These are phyloP conservation scores for Psilocybe cubensis DNA, from an alignment of 768 basidiomycete species.

Conservation along the genomic window DNA sequence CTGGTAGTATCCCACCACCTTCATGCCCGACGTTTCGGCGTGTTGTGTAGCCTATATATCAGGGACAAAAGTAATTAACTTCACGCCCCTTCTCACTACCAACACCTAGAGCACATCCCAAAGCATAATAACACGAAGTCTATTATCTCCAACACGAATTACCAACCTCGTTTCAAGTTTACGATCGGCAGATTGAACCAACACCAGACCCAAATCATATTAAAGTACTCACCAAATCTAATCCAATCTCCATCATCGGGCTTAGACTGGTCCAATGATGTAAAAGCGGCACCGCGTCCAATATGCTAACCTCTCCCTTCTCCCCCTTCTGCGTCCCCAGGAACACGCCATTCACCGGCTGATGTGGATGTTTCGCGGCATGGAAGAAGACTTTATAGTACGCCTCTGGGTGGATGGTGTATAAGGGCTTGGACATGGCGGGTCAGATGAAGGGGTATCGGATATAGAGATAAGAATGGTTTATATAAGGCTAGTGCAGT, in stretches of 20 bases:
- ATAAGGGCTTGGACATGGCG: conserved; percentile 32
- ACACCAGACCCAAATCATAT: neutral
- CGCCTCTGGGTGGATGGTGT: conserved; percentile 61
- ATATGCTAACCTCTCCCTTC: conserved; percentile 46
- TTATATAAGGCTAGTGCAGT: too few relatives aligned
- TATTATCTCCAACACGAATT: too few relatives aligned
- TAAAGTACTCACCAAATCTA: conserved; percentile 62
- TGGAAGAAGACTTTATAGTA: conserved; percentile 81
- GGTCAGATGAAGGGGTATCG: too few relatives aligned
- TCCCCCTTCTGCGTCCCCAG: conserved; percentile 49
- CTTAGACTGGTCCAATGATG: conserved; percentile 87
- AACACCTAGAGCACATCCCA: too few relatives aligned
- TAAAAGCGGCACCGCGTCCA: conserved; percentile 75
- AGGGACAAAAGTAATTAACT: neutral
- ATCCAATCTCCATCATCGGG: conserved; percentile 86
- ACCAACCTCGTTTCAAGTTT: too few relatives aligned
- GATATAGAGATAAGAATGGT: neutral
- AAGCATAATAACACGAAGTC: too few relatives aligned
- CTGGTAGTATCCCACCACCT: conserved; percentile 77
- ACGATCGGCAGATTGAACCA: neutral
- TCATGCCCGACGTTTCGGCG: conserved; percentile 54
- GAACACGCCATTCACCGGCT: conserved; percentile 78
- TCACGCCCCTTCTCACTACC: too few relatives aligned
- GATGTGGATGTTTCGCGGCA: conserved; percentile 79
- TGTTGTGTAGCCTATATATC: conserved; percentile 55